phyloP scores from a whole-genome alignment of 2,329 filamentous ascomycete genomes.

The Phialophora tarda region DNA sequence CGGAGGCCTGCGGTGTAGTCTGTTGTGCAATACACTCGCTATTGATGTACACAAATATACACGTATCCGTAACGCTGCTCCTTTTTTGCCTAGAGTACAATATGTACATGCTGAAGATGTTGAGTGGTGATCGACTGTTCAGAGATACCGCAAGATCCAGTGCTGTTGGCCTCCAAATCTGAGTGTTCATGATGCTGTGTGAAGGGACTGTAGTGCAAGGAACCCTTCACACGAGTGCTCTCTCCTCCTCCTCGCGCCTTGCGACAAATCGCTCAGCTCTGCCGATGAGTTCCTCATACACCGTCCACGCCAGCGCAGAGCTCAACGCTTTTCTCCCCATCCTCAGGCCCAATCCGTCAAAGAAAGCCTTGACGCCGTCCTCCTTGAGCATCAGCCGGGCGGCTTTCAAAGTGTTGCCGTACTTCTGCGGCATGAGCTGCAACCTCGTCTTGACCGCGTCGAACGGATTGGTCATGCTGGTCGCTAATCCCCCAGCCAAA shows the following conservation, averaged over 20 bases:
- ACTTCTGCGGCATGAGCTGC: slow-evolving; percentile 82
- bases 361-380: slow-evolving; percentile 79
- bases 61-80: neutral
- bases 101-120: neutral
- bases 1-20: neutral
- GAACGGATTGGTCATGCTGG: slow-evolving; percentile 91
- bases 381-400: slow-evolving; percentile 77
- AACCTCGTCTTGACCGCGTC: slow-evolving; percentile 95
- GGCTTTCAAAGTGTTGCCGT: slow-evolving; percentile 81
- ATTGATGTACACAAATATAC: slow-evolving; percentile 2
- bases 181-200: neutral
- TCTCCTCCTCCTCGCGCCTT: slow-evolving; percentile 25
- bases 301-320: slow-evolving; percentile 93
- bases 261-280: slow-evolving; percentile 61
- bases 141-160: neutral
- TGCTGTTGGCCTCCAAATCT: neutral
- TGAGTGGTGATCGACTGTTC: slow-evolving; percentile 1
- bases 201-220: neutral
- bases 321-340: slow-evolving; percentile 92
- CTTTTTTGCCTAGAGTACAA: neutral
- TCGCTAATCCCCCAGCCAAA: slow-evolving; percentile 79
- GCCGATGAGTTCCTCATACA: slow-evolving; percentile 91
- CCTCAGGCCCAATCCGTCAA: slow-evolving; percentile 82
- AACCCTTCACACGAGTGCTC: slow-evolving; percentile 31
- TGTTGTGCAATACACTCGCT: neutral